Conservation (phyloP, 2,329 filamentous ascomycete genomes). For the Knufia fluminis region DNA sequence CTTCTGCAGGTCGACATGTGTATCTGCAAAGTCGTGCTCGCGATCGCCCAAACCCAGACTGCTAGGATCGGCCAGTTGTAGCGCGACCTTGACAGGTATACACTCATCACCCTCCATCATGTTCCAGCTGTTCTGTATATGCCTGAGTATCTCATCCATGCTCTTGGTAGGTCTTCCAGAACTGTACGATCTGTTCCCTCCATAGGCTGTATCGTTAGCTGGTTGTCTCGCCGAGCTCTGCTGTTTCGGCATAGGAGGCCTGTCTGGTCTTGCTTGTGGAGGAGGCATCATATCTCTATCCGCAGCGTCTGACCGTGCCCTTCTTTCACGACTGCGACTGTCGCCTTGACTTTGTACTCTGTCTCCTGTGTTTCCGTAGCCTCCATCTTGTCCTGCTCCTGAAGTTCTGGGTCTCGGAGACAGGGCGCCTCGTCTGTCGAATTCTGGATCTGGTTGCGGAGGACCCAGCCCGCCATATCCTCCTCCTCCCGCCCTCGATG, state of each 20-base stretch:
- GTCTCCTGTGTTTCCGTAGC: constrained; percentile 20
- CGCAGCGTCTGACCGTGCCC: constrained; percentile 11
- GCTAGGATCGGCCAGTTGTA: constrained; percentile 88
- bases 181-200: constrained; percentile 11
- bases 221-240: constrained; percentile 12
- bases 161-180: constrained; percentile 17
- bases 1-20: constrained; percentile 80
- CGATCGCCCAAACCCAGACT: constrained; percentile 86
- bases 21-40: constrained; percentile 73
- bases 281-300: constrained; percentile 16
- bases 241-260: constrained; percentile 12
- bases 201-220: neutral
- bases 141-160: constrained; percentile 22
- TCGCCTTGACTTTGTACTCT: constrained; percentile 17
- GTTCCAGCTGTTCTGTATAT: constrained; percentile 83
- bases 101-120: constrained; percentile 84
- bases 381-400: constrained; percentile 10
- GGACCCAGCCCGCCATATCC: constrained; percentile 19
- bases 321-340: constrained; percentile 13
- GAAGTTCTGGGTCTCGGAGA: neutral
- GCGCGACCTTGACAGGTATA: constrained; percentile 84
- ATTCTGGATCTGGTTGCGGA: neutral
- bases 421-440: neutral
- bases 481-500: constrained; percentile 11
- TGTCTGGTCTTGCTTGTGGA: constrained; percentile 6